phyloP scores from a whole-genome alignment of 2,329 filamentous ascomycete species.

The Diaporthe helianthi region DNA sequence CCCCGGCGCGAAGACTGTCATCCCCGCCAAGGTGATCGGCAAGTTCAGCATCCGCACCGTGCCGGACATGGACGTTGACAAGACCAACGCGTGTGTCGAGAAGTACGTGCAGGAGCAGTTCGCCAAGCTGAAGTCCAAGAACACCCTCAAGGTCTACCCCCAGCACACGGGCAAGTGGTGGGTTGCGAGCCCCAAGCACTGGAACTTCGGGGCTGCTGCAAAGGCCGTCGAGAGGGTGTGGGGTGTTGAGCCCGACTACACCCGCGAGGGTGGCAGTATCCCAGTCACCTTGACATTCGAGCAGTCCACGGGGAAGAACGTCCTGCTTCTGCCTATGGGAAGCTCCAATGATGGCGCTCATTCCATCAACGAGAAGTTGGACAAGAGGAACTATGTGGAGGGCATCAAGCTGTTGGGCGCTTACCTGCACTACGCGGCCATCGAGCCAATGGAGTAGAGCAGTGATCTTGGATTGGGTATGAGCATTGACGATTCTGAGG shows the following conservation, averaged over 20 bases:
- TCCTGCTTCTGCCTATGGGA: slow-evolving; percentile 93
- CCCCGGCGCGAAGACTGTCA: slow-evolving; percentile 96
- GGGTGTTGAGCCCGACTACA: slow-evolving; percentile 92
- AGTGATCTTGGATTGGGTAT: background rate
- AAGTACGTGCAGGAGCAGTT: slow-evolving; percentile 85
- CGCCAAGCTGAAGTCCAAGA: slow-evolving; percentile 89
- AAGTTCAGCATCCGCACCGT: slow-evolving; percentile 99
- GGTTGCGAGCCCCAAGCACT: slow-evolving; percentile 96
- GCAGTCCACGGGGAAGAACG: slow-evolving; percentile 97
- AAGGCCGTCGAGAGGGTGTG: slow-evolving; percentile 98
- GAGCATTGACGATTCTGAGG: background rate
- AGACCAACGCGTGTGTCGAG: slow-evolving; percentile 85
- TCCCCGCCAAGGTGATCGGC: slow-evolving; percentile 95
- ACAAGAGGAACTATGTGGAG: slow-evolving; percentile 97
- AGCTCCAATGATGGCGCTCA: slow-evolving; percentile 96
- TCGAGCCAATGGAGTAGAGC: slow-evolving; percentile 69
- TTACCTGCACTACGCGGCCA: slow-evolving; percentile 94
- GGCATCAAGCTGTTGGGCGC: slow-evolving; percentile 94
- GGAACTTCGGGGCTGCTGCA: slow-evolving; percentile 94
- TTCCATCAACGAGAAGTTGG: slow-evolving; percentile 98
- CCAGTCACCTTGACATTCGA: slow-evolving; percentile 97
- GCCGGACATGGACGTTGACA: slow-evolving; percentile 93
- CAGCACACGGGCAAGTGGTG: slow-evolving; percentile 98
- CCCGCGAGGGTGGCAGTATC: slow-evolving; percentile 95
- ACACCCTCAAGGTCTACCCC: slow-evolving; percentile 80